Percentiles rank a stretch among this genome's conserved stretches.
Evolutionary conservation across 148 eudicot species (phyloP).

Genomic region (Amaranthus palmeri): DNA sequence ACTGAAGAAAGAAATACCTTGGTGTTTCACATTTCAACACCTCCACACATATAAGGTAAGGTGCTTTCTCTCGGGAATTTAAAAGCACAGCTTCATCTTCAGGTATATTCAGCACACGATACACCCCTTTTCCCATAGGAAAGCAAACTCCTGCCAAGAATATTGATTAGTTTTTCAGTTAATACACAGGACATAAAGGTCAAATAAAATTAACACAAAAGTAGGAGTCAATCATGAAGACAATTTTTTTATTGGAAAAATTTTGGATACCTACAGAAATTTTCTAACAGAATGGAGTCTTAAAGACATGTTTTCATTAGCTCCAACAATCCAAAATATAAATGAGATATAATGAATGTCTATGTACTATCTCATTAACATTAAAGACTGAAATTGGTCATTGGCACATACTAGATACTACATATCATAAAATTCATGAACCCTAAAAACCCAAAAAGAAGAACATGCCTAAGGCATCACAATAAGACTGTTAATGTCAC

Average conservation of each 20-base stretch:
- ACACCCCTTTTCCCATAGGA: conserved; percentile 91
- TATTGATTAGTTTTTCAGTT: not conserved
- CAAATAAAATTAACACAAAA: not conserved
- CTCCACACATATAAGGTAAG: conserved; percentile 89
- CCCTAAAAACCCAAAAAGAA: not conserved
- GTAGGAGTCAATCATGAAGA: not conserved
- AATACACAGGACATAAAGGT: not conserved
- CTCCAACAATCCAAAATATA: not conserved
- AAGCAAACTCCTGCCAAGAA: conserved; percentile 69
- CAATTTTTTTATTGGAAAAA: not conserved
- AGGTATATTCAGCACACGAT: conserved; percentile 82
- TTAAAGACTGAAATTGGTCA: not conserved
- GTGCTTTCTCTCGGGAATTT: conserved; percentile 96
- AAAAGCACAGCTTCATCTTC: conserved; percentile 95
- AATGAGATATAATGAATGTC: not conserved
- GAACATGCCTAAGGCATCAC: not conserved
- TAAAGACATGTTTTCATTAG: not conserved
- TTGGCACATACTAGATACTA: not conserved
- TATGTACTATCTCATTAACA: not conserved
- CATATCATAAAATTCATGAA: not conserved
- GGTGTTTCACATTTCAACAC: conserved; percentile 78
- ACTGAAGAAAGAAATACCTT: conserved; percentile 38
- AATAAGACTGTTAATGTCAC: not conserved
- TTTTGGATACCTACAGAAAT: not conserved
- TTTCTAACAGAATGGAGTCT: too few species aligned